Evolutionary conservation across 768 basidiomycete species (phyloP).

Genomic region (Kwoniella newhampshirensis): DNA sequence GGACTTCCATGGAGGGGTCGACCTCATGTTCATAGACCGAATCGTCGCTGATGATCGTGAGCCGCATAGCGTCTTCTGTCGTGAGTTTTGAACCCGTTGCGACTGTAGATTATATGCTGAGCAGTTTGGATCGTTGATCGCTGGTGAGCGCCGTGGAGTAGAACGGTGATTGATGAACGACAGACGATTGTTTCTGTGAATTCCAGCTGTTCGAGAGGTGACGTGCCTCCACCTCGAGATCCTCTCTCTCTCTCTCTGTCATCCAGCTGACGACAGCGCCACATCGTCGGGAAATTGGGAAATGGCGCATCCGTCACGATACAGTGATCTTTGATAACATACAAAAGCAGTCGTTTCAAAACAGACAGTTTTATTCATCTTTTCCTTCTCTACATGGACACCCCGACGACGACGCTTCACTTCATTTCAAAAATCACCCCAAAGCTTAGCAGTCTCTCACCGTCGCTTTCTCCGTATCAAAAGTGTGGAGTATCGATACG

Average conservation of each 20-base stretch:
- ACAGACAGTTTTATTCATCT: slow-evolving; percentile 1
- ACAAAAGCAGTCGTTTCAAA: background rate
- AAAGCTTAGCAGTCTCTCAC: slow-evolving; percentile 49
- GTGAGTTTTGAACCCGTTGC: no score
- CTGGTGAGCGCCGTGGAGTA: background rate
- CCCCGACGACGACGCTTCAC: slow-evolving; percentile 46
- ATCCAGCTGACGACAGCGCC: background rate
- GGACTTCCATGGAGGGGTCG: slow-evolving; percentile 84
- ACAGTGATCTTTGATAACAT: background rate
- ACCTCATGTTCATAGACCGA: slow-evolving; percentile 66
- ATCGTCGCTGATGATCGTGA: slow-evolving; percentile 55
- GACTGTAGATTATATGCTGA: background rate
- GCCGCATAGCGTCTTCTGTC: slow-evolving; percentile 40
- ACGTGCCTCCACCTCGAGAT: background rate
- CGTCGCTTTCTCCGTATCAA: slow-evolving; percentile 10
- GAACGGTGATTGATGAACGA: background rate
- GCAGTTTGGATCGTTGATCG: background rate
- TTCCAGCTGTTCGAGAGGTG: background rate
- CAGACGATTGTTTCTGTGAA: slow-evolving; percentile 1
- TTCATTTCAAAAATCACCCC: slow-evolving; percentile 4
- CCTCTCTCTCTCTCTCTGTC: background rate
- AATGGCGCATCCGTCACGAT: background rate
- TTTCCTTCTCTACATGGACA: slow-evolving; percentile 8
- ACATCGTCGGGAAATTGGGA: background rate
- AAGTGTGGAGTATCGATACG: slow-evolving; percentile 10